phyloP scores from a whole-genome alignment of 2,329 filamentous ascomycete species.

The Xylaria polymorpha region DNA sequence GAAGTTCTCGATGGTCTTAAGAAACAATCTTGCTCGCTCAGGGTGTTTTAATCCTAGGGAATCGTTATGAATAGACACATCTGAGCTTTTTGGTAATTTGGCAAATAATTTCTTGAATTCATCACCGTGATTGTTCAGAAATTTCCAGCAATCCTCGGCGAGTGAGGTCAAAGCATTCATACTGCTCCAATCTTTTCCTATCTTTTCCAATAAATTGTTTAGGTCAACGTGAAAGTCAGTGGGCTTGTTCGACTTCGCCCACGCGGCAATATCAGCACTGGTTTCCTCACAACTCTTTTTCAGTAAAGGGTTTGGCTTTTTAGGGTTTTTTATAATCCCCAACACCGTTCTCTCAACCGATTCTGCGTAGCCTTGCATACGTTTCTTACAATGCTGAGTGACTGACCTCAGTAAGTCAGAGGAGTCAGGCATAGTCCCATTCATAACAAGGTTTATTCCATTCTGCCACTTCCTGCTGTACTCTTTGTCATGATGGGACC shows the following conservation, averaged over 20 bases:
- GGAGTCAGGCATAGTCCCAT: not conserved
- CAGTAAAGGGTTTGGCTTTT: not conserved
- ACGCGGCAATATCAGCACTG: not conserved
- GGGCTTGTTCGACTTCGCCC: not conserved
- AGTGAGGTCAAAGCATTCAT: not conserved
- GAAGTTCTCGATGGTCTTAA: not conserved
- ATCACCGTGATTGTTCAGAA: not conserved
- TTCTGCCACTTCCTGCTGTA: not conserved
- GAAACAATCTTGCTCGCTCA: not conserved
- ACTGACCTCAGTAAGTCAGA: not conserved
- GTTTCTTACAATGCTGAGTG: not conserved
- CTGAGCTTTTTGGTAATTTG: not conserved
- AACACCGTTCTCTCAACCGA: not conserved
- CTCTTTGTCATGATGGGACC: not conserved
- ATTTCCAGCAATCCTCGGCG: not conserved
- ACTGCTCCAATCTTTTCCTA: not conserved
- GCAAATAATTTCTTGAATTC: not conserved
- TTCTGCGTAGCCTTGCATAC: not conserved
- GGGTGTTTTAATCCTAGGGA: not conserved
- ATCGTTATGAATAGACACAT: not conserved
- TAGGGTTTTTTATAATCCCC: not conserved
- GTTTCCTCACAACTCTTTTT: not conserved
- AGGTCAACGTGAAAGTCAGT: not conserved
- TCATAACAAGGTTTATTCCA: not conserved
- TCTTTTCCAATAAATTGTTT: not conserved